Base-by-base conservation (phyloP, 2,329 filamentous ascomycete species). In the Ascochyta clinopodiicola region DNA sequence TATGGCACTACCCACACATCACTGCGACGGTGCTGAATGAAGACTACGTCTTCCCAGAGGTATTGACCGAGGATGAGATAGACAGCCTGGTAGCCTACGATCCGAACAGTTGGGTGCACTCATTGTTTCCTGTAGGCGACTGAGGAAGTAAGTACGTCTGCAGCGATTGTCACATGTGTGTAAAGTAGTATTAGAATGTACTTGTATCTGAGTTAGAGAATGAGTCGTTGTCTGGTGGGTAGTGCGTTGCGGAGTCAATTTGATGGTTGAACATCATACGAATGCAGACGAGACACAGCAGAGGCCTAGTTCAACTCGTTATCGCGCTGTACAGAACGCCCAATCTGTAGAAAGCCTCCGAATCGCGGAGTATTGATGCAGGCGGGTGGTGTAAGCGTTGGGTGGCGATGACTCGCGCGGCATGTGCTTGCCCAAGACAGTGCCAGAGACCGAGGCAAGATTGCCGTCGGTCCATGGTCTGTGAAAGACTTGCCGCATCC, bases 91-190 rank as follows among this genome's bases (percentile, higher is more conserved):
- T 72, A 15, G 64, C 68, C 34, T 78, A 73, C 39, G 66, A 74
- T 51, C 25, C 59, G 17, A 60, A 75, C 44, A 76, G 69, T 55
- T 68, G 69, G 51, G 64, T 68, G 21, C 73, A 77, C 51, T 79
- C 77, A 17, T 56, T 79, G 54, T 79, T 78, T 63, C 60, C 71
- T 29, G 68, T 75, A 57, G 71, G 70, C 3, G 55, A 65, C 37
- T 73, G 59, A 71, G 10, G 9, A 25, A 12, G 12, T 12, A n/a
- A 9, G 1, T 21, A 6, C 19, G 10, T 21, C 19, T 9, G 12
- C 10, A 9, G 21, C 17, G 13, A 19, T 12, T 21, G 36, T 38
- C 17, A 38, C 19, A 1, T 38, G 2, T 38, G 13, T 12, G n/a
- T 6, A 22, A 22, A 22, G 17, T 22, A 38, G 36, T 9, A 38